Conservation (phyloP, 805 yeast species). For the Wickerhamiella alocasiicola region DNA sequence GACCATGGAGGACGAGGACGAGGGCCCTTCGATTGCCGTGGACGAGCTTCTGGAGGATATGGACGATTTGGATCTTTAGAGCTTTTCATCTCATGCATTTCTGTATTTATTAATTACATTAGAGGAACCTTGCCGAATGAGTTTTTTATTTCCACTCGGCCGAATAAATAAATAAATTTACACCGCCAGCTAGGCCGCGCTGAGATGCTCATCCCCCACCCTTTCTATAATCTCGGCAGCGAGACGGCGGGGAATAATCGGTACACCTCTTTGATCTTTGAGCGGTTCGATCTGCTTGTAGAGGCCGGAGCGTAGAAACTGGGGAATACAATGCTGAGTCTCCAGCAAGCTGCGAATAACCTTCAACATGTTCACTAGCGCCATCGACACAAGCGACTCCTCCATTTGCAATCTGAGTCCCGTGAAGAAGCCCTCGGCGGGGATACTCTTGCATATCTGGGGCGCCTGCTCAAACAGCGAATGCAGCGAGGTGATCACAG, state of each 20-base stretch:
- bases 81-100: neutral
- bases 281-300: neutral
- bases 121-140: too few relatives aligned
- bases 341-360: conserved; percentile 4
- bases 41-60: conserved; percentile 91
- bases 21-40: conserved; percentile 77
- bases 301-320: conserved; percentile 6
- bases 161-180: too few relatives aligned
- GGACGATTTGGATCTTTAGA: conserved; percentile 46
- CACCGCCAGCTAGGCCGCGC: too few relatives aligned
- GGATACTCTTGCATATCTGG: neutral
- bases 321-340: neutral
- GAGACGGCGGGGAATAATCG: conserved; percentile 10
- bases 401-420: conserved; percentile 2
- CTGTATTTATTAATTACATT: too few relatives aligned
- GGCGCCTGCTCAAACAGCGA: conserved; percentile 8
- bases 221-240: conserved; percentile 8
- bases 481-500: conserved; percentile 8
- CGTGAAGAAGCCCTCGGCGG: conserved; percentile 3
- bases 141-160: too few relatives aligned
- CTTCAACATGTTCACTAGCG: conserved; percentile 10
- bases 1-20: conserved; percentile 31
- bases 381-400: conserved; percentile 2
- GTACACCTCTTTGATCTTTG: neutral
- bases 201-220: neutral